Base-by-base conservation (phyloP, 2,329 filamentous ascomycete species). In the Apiospora pterosperma region DNA sequence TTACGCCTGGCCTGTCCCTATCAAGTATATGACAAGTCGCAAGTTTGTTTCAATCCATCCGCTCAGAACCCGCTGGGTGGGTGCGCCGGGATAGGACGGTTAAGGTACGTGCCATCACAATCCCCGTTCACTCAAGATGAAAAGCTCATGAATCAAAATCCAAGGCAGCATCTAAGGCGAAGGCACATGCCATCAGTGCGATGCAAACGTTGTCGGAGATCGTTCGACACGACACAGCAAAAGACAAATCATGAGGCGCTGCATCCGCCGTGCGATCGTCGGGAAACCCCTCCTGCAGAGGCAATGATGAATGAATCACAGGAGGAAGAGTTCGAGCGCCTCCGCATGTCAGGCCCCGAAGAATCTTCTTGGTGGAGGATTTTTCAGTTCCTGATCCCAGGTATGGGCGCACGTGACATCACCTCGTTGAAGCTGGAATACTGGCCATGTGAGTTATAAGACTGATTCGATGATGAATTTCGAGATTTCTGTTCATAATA, bases 101-200 rank as follows among this genome's bases (percentile, higher is more conserved):
- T 65, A 11, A 66, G 63, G 65, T 65, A 31, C 11, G 63, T 61
- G 42, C 6, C 6, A 12, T 48, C 8, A 12, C 2, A 6, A 21
- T 3, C 8, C 28, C 1, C 12, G n/a, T 8, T 5, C 19, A 5
- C 4, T 16, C 10, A 14, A n/a, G n/a, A 28, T 25, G 12, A 3
- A 5, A 28, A 7, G 23, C 42, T 39, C 4, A 52, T 6, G 11
- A 19, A 34, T 19, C 10, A 19, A 0, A 23, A 28, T 14, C 19
- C 34, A 25, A 67, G 65, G 25, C 63, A 67, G n/a, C 65, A 67
- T 48, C 28, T 67, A 38, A 63, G 11, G 14, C 63, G 63, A 11
- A 44, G 52, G 14, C 65, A 65, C 23, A 62, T 61, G 61, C 28
- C 42, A 11, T 62, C 61, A 2, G 41, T 21, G 23, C 63, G 65